Base-by-base conservation (phyloP, 2,329 filamentous ascomycete species). In the Orbilia javanica region DNA sequence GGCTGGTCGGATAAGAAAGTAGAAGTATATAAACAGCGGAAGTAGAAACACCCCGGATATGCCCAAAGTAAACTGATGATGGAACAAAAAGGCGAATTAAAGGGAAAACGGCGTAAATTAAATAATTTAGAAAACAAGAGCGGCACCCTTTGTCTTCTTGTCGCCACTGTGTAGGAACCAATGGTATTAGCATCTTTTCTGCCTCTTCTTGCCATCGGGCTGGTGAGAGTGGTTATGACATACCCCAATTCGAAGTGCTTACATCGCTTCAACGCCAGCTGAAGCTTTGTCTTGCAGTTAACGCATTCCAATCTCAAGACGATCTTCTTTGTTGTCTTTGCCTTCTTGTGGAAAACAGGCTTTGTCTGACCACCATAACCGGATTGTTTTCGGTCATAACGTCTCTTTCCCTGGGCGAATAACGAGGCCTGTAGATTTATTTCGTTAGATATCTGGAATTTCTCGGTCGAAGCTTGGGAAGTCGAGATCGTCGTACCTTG, bases 61-160 rank as follows among this genome's bases (percentile, higher is more conserved):
- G 68, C 66, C 66, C 67, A 79, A 72, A 55, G 53, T 44, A 50
- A 72, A 63, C 46, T 31, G 57, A 79, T 66, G 57, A 63, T 22
- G 60, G 42, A 60, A 64, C 53, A 65, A 39, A 53, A 71, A 78
- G 29, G 50, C 44, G 42, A 39, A 46, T 73, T 31, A 57, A 73
- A 27, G 68, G 44, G 25, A 34, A 57, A 55, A 73, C 62, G 44
- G 60, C 52, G 36, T 69, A 72, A 81, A 83, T 84, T 84, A 87
- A 87, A 84, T 85, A 87, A 89, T 88, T 91, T 97, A 99, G 91
- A 99, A 99, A 85, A 99, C 96, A 85, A 99, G 91, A 87, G 96
- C 96, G 84, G 96, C 96, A 92, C 96, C 96, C 94, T 99, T 99
- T 84, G 96, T 99, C 93, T 99, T 99, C 94, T 99, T 99, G 92